Evolutionary conservation across 768 basidiomycete species (phyloP).

Genomic region (Austroboletus festivus): DNA sequence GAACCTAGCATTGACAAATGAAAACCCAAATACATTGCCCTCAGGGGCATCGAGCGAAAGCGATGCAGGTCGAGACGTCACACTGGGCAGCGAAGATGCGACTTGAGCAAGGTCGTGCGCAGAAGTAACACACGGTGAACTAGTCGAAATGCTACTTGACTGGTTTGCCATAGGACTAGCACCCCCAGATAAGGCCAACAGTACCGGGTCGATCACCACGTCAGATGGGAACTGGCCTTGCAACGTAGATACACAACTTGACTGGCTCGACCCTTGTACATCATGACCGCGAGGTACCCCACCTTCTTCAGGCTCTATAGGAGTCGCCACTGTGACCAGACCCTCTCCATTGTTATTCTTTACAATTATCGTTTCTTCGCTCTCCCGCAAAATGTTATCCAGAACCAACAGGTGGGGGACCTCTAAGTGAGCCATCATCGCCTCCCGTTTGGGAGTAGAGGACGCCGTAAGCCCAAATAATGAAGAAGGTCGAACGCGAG

Average conservation of each 20-base stretch:
- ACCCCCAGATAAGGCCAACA: constrained; percentile 26
- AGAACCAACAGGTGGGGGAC: constrained; percentile 31
- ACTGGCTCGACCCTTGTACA: neutral
- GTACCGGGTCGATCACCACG: constrained; percentile 29
- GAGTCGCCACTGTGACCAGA: neutral
- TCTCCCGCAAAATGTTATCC: constrained; percentile 35
- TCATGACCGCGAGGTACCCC: neutral
- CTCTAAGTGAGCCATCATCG: constrained; percentile 30
- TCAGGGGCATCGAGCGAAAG: too few relatives aligned
- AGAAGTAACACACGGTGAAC: neutral
- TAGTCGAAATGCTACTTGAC: neutral
- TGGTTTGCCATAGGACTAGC: neutral
- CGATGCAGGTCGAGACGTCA: neutral
- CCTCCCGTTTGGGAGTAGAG: constrained; percentile 18
- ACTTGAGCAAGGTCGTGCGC: neutral
- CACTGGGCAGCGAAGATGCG: neutral
- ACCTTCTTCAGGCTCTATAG: constrained; percentile 3
- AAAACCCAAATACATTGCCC: neutral
- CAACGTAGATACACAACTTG: neutral
- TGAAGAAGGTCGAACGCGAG: neutral
- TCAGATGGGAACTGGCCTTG: constrained; percentile 9
- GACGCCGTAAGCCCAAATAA: neutral
- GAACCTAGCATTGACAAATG: neutral
- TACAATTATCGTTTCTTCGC: constrained; percentile 19
- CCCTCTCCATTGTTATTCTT: constrained; percentile 11